Percentiles rank a stretch among this genome's conserved stretches.
Evolutionary conservation across 495 filamentous ascomycete species (phyloP).

Genomic region (Amniculicola lignicola): DNA sequence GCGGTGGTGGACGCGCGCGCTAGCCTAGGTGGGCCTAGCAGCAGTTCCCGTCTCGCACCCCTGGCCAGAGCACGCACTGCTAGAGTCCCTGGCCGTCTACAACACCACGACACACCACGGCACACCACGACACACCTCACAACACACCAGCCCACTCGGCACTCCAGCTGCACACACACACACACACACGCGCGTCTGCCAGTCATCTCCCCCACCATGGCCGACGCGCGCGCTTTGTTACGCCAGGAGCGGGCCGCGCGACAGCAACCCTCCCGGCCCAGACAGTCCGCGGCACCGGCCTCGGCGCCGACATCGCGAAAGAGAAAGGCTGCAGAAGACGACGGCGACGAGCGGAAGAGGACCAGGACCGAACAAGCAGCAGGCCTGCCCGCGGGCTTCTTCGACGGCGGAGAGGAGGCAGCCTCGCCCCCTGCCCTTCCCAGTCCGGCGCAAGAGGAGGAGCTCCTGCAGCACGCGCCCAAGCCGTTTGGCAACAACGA

Average conservation of each 20-base stretch:
- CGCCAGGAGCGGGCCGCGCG: slow-evolving; percentile 69
- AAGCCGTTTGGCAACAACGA: background rate
- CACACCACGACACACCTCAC: background rate
- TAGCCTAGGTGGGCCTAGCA: no score
- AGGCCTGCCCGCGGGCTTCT: slow-evolving; percentile 29
- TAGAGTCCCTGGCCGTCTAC: no score
- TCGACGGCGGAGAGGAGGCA: slow-evolving; percentile 9
- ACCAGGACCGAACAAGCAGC: slow-evolving; percentile 14
- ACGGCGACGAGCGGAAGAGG: slow-evolving; percentile 47
- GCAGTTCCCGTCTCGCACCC: no score
- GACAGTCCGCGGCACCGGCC: slow-evolving; percentile 53
- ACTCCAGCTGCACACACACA: no score
- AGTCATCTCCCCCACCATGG: slow-evolving; percentile 54
- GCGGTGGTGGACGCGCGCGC: no score
- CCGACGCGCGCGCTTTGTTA: slow-evolving; percentile 78
- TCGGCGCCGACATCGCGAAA: slow-evolving; percentile 53
- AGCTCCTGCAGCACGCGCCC: background rate
- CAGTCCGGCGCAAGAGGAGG: background rate
- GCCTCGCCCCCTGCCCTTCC: no score
- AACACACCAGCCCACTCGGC: background rate
- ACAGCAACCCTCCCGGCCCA: slow-evolving; percentile 59
- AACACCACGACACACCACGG: background rate
- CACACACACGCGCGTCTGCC: no score
- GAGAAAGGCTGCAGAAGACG: slow-evolving; percentile 54
- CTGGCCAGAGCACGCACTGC: no score